Percentiles rank a stretch among this genome's conserved stretches.
Conservation (phyloP, 2,329 filamentous ascomycete genomes). For the Ophiostoma sp. region DNA sequence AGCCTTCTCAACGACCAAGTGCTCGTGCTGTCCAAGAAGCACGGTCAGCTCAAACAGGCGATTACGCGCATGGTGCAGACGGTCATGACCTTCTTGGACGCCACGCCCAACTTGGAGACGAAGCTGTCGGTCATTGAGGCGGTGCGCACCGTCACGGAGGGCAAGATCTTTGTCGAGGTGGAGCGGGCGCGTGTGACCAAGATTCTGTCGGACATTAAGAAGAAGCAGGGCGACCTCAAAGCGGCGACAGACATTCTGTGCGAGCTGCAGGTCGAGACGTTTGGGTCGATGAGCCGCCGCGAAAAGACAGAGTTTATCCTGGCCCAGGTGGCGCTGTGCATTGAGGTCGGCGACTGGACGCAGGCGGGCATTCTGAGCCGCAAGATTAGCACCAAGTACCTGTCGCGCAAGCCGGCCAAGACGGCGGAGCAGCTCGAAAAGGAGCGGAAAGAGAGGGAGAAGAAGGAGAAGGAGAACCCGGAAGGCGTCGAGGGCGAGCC, state of each 20-base stretch:
- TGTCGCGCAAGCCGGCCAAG: slow-evolving; percentile 88
- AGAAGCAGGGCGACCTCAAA: slow-evolving; percentile 86
- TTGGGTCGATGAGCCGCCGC: slow-evolving; percentile 93
- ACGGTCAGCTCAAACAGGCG: slow-evolving; percentile 98
- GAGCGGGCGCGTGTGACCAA: slow-evolving; percentile 93
- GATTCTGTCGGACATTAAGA: slow-evolving; percentile 97
- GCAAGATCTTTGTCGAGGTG: slow-evolving; percentile 99
- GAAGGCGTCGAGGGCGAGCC: slow-evolving; percentile 74
- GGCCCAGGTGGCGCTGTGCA: slow-evolving; percentile 90
- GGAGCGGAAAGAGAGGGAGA: slow-evolving; percentile 80
- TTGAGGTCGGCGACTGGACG: slow-evolving; percentile 93
- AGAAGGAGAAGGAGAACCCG: slow-evolving; percentile 83
- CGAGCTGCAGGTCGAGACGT: slow-evolving; percentile 97
- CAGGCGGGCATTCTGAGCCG: slow-evolving; percentile 90
- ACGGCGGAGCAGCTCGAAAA: slow-evolving; percentile 62
- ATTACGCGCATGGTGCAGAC: slow-evolving; percentile 99
- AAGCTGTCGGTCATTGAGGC: slow-evolving; percentile 96
- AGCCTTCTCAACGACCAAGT: slow-evolving; percentile 94
- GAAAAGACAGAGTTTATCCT: slow-evolving; percentile 99
- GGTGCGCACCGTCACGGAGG: slow-evolving; percentile 92
- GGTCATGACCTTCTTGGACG: slow-evolving; percentile 87
- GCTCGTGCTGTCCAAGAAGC: slow-evolving; percentile 95
- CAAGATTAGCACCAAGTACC: slow-evolving; percentile 95
- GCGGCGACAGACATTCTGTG: slow-evolving; percentile 90
- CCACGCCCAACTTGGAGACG: slow-evolving; percentile 78